Evolutionary conservation across 768 basidiomycete species (phyloP), one percentile per base, ranked within the genome.

Genomic region (Leccinum truebloodii): DNA sequence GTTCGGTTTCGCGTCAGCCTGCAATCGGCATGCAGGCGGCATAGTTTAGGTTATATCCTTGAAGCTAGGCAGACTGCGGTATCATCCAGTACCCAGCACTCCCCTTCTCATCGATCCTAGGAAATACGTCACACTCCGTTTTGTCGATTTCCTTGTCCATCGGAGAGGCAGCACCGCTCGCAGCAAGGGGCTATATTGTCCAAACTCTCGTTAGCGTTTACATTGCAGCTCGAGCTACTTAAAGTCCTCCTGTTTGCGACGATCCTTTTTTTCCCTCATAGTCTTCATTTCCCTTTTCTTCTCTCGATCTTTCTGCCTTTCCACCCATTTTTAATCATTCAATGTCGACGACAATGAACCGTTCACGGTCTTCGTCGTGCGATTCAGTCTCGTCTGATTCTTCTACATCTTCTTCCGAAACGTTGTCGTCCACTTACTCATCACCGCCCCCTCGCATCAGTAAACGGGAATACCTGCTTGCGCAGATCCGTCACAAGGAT

Each of bases 401-500:
- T 18, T 70, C 71, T 57, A 61, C 64, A 41, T 68, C 67, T 3
- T 72, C 73, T 46, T 76, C 78, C 51, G 76, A 78, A 65, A 77
- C 78, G 63, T 71, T 80, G 35, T 76, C 73, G 0, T 73, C 74
- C 30, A 68, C 65, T 48, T 60, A 63, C 72, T 65, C 73, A 71
- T 63, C 70, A 22, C 64, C 69, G 8, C 53, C 69, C 46, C 68
- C 73, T 44, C 63, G 64, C 56, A 51, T 76, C 66, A 94, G 92
- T 70, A 93, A 93, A 78, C 85, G 91, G 59, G 92, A 94, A 68
- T 92, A 92, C 69, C 79, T 94, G 18, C 83, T 94, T 26, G 89
- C 90, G 5, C 90, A 94, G 71, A 87, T 94, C 63, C 83, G 87
- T 57, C 92, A 94, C 76, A 94, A 94, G 77, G 92, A 94, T 76